phyloP scores from a whole-genome alignment of 805 yeast species.

The Priceomyces haplophilus region DNA sequence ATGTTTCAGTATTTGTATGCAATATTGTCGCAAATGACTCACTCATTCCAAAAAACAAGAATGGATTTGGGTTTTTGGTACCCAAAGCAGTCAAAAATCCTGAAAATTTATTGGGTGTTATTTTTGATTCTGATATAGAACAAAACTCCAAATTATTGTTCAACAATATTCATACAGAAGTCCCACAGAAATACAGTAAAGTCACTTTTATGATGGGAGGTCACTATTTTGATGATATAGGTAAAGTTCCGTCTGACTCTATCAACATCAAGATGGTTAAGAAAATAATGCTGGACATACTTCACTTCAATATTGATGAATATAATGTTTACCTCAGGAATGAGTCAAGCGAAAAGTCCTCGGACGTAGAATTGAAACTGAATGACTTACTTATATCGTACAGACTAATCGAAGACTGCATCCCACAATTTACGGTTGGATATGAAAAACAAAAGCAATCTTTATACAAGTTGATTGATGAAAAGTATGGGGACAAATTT shows the following conservation, averaged over 20 bases:
- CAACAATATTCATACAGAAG: background rate
- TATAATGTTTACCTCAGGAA: constrained; percentile 25
- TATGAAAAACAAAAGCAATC: constrained; percentile 45
- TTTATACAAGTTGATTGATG: constrained; percentile 29
- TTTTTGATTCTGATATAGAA: constrained; percentile 86
- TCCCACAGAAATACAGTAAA: constrained; percentile 50
- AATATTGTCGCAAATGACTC: constrained; percentile 54
- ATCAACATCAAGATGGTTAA: constrained; percentile 26
- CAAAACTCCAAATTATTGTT: constrained; percentile 8
- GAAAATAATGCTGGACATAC: constrained; percentile 21
- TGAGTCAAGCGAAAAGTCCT: constrained; percentile 16
- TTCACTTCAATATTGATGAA: constrained; percentile 20
- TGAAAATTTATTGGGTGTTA: constrained; percentile 73
- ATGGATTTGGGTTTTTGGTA: constrained; percentile 87
- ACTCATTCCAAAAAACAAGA: constrained; percentile 33
- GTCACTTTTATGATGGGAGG: constrained; percentile 93
- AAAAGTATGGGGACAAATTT: constrained; percentile 36
- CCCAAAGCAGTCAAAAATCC: constrained; percentile 54
- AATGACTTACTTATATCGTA: constrained; percentile 32
- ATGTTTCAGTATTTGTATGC: constrained; percentile 56
- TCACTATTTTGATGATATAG: constrained; percentile 40
- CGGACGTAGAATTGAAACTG: constrained; percentile 14
- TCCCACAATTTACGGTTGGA: constrained; percentile 80
- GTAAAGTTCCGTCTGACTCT: constrained; percentile 26
- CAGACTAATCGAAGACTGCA: constrained; percentile 46